phyloP scores from a whole-genome alignment of 1,139 yeast genomes.

The Scheffersomyces illinoinensis region DNA sequence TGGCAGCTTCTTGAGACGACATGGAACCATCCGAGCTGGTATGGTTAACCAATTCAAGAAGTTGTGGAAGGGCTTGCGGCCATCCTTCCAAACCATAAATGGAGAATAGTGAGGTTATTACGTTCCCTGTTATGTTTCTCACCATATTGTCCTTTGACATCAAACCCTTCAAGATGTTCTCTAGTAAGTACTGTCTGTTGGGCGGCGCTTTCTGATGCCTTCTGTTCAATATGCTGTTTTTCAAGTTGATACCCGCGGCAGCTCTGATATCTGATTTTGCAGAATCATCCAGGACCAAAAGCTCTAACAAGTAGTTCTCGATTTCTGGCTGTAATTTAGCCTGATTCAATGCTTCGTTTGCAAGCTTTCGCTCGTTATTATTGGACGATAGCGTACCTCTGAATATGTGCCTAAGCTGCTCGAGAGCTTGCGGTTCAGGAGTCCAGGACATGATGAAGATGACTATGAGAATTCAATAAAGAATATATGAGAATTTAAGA shows the following conservation, averaged over 20 bases:
- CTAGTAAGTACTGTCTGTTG: constrained; percentile 56
- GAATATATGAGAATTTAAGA: neutral
- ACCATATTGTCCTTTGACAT: constrained; percentile 60
- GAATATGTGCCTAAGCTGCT: constrained; percentile 63
- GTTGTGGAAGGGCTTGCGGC: constrained; percentile 72
- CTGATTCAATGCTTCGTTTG: constrained; percentile 62
- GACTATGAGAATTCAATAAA: neutral
- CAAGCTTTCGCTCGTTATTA: constrained; percentile 57
- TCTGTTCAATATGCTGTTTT: constrained; percentile 60
- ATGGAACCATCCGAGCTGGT: constrained; percentile 34
- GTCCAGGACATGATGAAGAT: constrained; percentile 42
- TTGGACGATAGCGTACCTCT: constrained; percentile 65
- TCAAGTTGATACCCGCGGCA: constrained; percentile 83
- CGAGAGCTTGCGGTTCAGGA: constrained; percentile 61
- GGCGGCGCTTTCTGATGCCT: constrained; percentile 15
- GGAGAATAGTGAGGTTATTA: constrained; percentile 77
- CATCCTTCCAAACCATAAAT: constrained; percentile 70
- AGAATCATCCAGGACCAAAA: constrained; percentile 56
- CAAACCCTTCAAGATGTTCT: constrained; percentile 69
- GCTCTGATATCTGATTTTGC: constrained; percentile 68
- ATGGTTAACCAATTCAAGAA: constrained; percentile 54
- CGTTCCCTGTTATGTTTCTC: constrained; percentile 87
- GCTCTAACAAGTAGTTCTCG: constrained; percentile 72
- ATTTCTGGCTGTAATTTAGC: constrained; percentile 75
- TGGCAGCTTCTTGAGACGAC: constrained; percentile 60